These are phyloP conservation scores for Cytidiella melzeri DNA, from an alignment of 768 basidiomycete genomes.

Conservation along the genomic window DNA sequence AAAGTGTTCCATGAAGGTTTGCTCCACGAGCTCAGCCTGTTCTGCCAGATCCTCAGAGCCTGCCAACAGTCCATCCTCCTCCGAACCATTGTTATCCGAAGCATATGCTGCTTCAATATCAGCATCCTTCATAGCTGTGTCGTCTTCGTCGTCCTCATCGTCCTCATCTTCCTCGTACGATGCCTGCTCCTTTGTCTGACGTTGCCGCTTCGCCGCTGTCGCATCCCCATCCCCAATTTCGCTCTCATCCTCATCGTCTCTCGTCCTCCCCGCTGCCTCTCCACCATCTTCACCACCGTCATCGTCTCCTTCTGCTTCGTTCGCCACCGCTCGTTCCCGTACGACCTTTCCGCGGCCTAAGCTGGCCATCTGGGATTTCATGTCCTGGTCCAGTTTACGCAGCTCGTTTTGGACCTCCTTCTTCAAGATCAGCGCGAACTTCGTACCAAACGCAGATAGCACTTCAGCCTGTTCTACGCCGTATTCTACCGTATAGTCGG, in stretches of 20 bases:
- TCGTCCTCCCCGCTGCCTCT: constrained; percentile 6
- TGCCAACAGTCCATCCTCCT: constrained; percentile 27
- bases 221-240: constrained; percentile 82
- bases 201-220: constrained; percentile 67
- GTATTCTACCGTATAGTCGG: constrained; percentile 82
- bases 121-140: constrained; percentile 43
- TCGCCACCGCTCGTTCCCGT: constrained; percentile 28
- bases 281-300: constrained; percentile 42
- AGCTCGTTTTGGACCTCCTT: constrained; percentile 84
- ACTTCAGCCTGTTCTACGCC: constrained; percentile 69
- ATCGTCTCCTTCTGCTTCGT: constrained; percentile 37
- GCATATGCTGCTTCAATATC: constrained; percentile 61
- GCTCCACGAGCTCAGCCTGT: constrained; percentile 38
- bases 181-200: constrained; percentile 66
- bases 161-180: constrained; percentile 78
- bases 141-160: constrained; percentile 52
- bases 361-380: constrained; percentile 72
- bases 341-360: constrained; percentile 73
- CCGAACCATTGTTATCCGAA: constrained; percentile 24
- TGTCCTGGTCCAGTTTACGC: constrained; percentile 74
- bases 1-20: constrained; percentile 51
- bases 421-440: constrained; percentile 76
- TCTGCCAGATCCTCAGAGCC: constrained; percentile 28
- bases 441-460: constrained; percentile 59
- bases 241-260: constrained; percentile 58